Evolutionary conservation across 1,284 basidiomycete species (phyloP), one percentile per base, ranked within the genome.

Genomic region (Porogramme epimiltina): DNA sequence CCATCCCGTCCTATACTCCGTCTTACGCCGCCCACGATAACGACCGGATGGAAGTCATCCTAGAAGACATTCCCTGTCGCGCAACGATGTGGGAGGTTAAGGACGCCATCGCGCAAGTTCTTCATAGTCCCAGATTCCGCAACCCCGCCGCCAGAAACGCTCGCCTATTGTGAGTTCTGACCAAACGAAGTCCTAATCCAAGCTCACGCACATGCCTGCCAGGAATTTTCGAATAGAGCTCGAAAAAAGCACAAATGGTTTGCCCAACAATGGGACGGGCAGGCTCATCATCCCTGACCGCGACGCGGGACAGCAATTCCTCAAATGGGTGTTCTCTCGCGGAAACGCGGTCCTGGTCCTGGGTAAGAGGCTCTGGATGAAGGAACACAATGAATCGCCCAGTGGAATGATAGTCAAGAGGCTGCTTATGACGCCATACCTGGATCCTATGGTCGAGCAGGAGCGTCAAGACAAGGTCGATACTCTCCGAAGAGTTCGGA

Each of bases 401-500:
- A 31, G 28, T n/a, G 11, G 40, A 52, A n/a, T n/a, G 13, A 38
- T 60, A 1, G 49, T 52, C 1, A 43, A 58, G 6, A 46, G 42
- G 0, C 52, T 70, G 5, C 52, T 60, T 47, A 86, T 84, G 66
- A 82, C 84, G 0, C 81, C 79, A 0, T 90, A 80, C 59, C 70
- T 84, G n/a, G 68, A 81, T 54, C 86, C 87, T 0, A 73, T 78
- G 19, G 73, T 79, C 2, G 83, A 83, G 49, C 78, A 80, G 60
- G 74, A 79, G 42, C 78, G 76, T 37, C 68, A 74, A 43, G 54
- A 66, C 11, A 85, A 70, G 40, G 56, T 82, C 9, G 28, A 39
- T 16, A 64, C 65, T 24, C 68, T 73, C 6, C 70, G 85, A 19
- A 64, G 74, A 15, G 70, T 74, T 11, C 66, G 69, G 13, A 68